Evolutionary conservation across 768 basidiomycete genomes (phyloP).

Genomic region (Termitomyces sp.): DNA sequence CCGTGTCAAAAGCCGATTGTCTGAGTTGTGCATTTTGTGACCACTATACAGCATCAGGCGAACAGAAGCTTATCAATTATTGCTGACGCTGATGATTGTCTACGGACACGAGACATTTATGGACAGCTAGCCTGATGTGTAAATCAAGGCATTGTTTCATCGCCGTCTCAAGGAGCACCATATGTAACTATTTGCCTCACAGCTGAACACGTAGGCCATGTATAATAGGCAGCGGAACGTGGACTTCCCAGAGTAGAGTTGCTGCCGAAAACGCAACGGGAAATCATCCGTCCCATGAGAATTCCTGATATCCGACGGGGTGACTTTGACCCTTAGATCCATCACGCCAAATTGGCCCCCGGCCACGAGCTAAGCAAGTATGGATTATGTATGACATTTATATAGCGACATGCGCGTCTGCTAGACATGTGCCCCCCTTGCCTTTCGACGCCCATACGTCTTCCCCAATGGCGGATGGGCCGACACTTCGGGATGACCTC

Average conservation of each 20-base stretch:
- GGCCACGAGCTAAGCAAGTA: constrained; percentile 4
- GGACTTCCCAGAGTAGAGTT: too few relatives aligned
- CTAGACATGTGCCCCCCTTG: constrained; percentile 8
- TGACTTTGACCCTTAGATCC: constrained; percentile 11
- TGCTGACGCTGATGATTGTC: background rate
- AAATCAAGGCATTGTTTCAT: background rate
- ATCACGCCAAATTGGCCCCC: constrained; percentile 10
- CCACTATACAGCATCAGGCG: background rate
- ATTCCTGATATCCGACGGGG: constrained; percentile 1
- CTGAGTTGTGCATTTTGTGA: background rate
- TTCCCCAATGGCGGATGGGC: constrained; percentile 3
- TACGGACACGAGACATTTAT: background rate
- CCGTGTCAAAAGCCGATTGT: background rate
- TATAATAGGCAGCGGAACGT: too few relatives aligned
- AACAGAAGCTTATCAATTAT: background rate
- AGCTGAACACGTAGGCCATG: too few relatives aligned
- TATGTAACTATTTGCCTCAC: background rate
- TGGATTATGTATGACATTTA: background rate
- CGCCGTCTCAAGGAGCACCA: background rate
- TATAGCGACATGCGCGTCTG: constrained; percentile 7
- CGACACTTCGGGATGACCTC: background rate
- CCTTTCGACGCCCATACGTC: constrained; percentile 8
- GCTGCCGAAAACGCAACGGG: background rate
- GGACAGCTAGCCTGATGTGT: background rate
- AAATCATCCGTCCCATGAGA: background rate